These are phyloP conservation scores for Macrolepiota albuminosa DNA, from an alignment of 768 basidiomycete genomes.

Conservation along the genomic window DNA sequence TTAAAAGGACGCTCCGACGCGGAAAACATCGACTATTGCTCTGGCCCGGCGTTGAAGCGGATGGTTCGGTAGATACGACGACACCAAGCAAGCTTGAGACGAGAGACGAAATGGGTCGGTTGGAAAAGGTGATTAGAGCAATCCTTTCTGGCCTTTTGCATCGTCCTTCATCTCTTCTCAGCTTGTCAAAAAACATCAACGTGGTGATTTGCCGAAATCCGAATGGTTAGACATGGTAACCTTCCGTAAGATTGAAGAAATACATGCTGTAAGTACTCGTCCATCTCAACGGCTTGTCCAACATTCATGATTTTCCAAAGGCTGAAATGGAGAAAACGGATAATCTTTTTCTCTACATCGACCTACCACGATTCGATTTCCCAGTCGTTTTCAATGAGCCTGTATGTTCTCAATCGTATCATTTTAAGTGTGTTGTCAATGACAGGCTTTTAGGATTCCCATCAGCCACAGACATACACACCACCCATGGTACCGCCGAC, in stretches of 20 bases:
- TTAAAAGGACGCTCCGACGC: constrained; percentile 72
- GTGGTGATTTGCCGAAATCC: constrained; percentile 88
- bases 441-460: constrained; percentile 31
- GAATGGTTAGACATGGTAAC: constrained; percentile 95
- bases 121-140: constrained; percentile 68
- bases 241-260: constrained; percentile 92
- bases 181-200: constrained; percentile 94
- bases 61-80: constrained; percentile 72
- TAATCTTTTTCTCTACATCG: constrained; percentile 93
- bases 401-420: constrained; percentile 33
- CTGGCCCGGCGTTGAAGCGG: constrained; percentile 82
- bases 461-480: constrained; percentile 27
- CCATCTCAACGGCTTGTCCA: not conserved
- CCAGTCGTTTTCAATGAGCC: constrained; percentile 94
- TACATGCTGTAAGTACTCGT: constrained; percentile 61
- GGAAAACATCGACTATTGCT: constrained; percentile 88
- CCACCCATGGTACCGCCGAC: constrained; percentile 35
- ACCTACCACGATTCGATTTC: constrained; percentile 94
- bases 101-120: constrained; percentile 90
- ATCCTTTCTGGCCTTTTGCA: not conserved
- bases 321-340: constrained; percentile 89
- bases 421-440: not conserved
- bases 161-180: constrained; percentile 18
- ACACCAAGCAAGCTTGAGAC: constrained; percentile 85
- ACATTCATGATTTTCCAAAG: constrained; percentile 32